Evolutionary conservation across 1,139 yeast species (phyloP).

Genomic region (Suhomyces choctaworum): DNA sequence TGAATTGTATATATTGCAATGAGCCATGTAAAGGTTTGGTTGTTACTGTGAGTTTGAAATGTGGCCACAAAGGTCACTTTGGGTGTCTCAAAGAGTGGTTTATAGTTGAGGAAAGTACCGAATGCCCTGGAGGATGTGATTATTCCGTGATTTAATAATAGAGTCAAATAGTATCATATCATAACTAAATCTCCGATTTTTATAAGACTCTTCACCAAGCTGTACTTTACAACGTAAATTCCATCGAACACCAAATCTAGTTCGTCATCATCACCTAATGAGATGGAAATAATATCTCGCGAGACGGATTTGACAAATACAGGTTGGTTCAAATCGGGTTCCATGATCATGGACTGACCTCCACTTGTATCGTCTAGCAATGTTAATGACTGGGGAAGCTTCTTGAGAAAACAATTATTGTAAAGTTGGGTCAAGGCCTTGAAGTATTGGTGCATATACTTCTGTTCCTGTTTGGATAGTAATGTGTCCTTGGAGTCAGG

Average conservation of each 20-base stretch:
- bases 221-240: conserved; percentile 74
- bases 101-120: conserved; percentile 57
- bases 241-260: conserved; percentile 66
- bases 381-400: conserved; percentile 67
- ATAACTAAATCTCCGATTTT: conserved; percentile 44
- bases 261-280: conserved; percentile 50
- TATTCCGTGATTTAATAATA: conserved; percentile 9
- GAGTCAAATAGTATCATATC: conserved; percentile 24
- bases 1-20: conserved; percentile 77
- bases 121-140: conserved; percentile 82
- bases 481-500: conserved; percentile 24
- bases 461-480: conserved; percentile 60
- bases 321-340: conserved; percentile 72
- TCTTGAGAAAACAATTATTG: conserved; percentile 63
- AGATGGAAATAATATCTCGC: conserved; percentile 26
- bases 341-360: conserved; percentile 73
- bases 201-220: conserved; percentile 44
- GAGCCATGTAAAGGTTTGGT: conserved; percentile 76
- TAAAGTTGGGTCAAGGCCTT: conserved; percentile 65
- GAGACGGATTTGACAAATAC: conserved; percentile 67
- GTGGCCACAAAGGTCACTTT: conserved; percentile 90
- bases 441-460: conserved; percentile 59
- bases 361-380: conserved; percentile 77
- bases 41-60: conserved; percentile 60
- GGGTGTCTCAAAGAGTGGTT: conserved; percentile 83